These are phyloP conservation scores for Nannochloris sp. DNA, from an alignment of 139 green algal species.

Conservation along the genomic window DNA sequence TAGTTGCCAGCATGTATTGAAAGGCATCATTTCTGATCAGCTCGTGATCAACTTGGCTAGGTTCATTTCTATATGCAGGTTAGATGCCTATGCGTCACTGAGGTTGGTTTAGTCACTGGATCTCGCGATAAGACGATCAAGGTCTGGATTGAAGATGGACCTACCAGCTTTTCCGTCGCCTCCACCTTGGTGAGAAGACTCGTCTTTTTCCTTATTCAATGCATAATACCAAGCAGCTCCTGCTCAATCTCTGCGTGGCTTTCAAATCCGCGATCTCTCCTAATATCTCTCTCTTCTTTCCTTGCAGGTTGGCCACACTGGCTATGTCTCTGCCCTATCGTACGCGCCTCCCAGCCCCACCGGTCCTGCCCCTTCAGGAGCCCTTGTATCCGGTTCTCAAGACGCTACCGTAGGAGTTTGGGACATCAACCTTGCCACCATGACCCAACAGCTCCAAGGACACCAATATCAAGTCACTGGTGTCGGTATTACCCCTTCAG, in stretches of 20 bases:
- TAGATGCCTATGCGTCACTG: slow-evolving; percentile 8
- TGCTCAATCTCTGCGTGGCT: too few relatives aligned
- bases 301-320: slow-evolving; percentile 64
- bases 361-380: slow-evolving; percentile 26
- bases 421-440: slow-evolving; percentile 38
- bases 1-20: not conserved
- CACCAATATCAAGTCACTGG: slow-evolving; percentile 77
- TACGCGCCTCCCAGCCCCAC: slow-evolving; percentile 32
- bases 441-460: slow-evolving; percentile 45
- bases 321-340: slow-evolving; percentile 70
- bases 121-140: slow-evolving; percentile 65
- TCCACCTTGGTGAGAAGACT: slow-evolving; percentile 7
- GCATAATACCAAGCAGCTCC: not conserved
- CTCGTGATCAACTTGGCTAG: not conserved
- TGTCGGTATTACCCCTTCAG: slow-evolving; percentile 49
- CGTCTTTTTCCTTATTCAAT: not conserved
- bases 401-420: slow-evolving; percentile 78
- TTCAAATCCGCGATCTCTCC: too few relatives aligned
- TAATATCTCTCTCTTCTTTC: not conserved
- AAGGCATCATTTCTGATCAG: not conserved
- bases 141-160: slow-evolving; percentile 27
- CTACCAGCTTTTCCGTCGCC: not conserved
- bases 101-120: slow-evolving; percentile 59
- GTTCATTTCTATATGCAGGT: slow-evolving; percentile 12
- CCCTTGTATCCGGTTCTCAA: slow-evolving; percentile 72